phyloP scores from a whole-genome alignment of 208 protist species.

The Crithidia mellificae region DNA sequence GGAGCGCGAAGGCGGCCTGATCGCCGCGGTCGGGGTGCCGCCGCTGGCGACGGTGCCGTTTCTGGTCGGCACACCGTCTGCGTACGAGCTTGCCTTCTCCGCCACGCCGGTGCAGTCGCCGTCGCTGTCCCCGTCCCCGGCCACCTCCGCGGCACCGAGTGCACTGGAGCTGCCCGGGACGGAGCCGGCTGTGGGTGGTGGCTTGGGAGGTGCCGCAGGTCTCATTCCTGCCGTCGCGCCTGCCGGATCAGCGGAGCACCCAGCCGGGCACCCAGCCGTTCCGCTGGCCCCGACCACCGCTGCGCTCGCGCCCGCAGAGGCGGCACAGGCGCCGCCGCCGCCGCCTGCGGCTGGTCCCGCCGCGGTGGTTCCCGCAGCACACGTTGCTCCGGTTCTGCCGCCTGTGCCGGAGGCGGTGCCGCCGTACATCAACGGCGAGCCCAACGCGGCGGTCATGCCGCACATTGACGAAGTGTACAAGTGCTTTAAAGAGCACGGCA shows the following conservation, averaged over 20 bases:
- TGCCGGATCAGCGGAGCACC: no score
- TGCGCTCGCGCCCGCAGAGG: no score
- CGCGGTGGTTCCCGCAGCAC: no score
- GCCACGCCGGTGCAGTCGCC: constrained; percentile 36
- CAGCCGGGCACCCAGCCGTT: no score
- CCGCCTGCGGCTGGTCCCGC: no score
- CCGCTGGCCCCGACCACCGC: no score
- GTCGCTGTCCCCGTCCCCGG: constrained; percentile 12
- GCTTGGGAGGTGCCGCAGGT: constrained; percentile 32
- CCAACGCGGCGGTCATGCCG: constrained; percentile 45
- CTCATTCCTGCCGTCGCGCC: no score
- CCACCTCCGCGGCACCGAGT: constrained; percentile 1
- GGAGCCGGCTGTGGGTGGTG: constrained; percentile 46
- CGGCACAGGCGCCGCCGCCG: no score
- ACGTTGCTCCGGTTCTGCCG: no score
- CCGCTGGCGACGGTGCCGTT: constrained; percentile 64
- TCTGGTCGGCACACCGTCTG: constrained; percentile 53
- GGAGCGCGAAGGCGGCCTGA: constrained; percentile 42
- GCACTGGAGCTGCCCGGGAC: background rate
- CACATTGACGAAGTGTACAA: constrained; percentile 56
- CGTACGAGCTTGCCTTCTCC: constrained; percentile 64
- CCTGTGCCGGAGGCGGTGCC: constrained; percentile 53
- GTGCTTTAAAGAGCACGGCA: constrained; percentile 63
- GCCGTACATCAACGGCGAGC: constrained; percentile 48
- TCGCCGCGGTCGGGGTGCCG: constrained; percentile 56